A percentile compares a stretch with the other conserved stretches of the same genome.
phyloP scores from a whole-genome alignment of 306 rosid species.

The Trifolium repens region DNA sequence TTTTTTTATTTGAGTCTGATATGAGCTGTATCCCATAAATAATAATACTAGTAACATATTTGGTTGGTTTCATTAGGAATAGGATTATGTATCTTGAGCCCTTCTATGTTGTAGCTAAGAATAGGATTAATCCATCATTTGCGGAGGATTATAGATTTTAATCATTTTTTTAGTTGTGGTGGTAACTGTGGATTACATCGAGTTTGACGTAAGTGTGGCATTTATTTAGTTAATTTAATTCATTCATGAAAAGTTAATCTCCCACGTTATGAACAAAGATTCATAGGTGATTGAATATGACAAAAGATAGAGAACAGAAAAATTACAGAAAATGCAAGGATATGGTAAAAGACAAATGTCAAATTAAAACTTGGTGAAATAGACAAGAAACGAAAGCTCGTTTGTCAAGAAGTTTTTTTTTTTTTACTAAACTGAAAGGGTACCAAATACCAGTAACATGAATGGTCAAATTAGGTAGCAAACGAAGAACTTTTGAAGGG shows the following conservation, averaged over 20 bases:
- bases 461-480: not conserved
- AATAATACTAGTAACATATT: not conserved
- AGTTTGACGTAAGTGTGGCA: constrained; percentile 35
- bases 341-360: constrained; percentile 27
- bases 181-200: constrained; percentile 39
- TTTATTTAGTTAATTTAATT: constrained; percentile 2
- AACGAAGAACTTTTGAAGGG: not conserved
- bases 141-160: constrained; percentile 50
- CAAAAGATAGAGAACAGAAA: constrained; percentile 25
- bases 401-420: constrained; percentile 19
- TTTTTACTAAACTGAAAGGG: constrained; percentile 8
- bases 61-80: constrained; percentile 1
- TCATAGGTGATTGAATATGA: constrained; percentile 23
- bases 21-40: constrained; percentile 67
- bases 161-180: constrained; percentile 16
- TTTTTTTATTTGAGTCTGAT: constrained; percentile 38
- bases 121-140: constrained; percentile 60
- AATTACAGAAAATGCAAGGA: constrained; percentile 21
- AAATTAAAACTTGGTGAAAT: not conserved
- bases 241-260: not conserved
- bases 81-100: constrained; percentile 36
- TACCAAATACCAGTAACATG: constrained; percentile 29
- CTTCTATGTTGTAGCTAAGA: constrained; percentile 39
- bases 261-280: constrained; percentile 29
- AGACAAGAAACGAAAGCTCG: constrained; percentile 40